phyloP scores from a whole-genome alignment of 208 protist genomes.

The Leishmania aethiopica region DNA sequence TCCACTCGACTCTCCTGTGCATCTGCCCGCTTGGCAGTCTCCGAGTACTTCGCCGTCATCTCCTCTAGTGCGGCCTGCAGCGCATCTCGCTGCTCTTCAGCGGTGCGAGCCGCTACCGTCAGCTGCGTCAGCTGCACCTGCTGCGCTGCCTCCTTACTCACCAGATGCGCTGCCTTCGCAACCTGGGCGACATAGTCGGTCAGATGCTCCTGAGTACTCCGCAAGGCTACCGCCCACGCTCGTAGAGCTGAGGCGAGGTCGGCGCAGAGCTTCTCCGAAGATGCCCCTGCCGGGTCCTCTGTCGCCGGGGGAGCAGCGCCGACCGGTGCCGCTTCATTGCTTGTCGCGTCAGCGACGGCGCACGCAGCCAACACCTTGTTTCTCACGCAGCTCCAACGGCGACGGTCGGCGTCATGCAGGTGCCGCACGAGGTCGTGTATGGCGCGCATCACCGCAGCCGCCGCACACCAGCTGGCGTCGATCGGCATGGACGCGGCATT shows the following conservation, averaged over 20 bases:
- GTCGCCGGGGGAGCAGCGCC: neutral
- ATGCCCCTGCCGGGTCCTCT: neutral
- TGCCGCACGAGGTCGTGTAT: constrained; percentile 7
- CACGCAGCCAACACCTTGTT: constrained; percentile 1
- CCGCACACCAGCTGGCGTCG: constrained; percentile 1
- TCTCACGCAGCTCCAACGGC: constrained; percentile 8
- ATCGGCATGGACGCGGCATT: neutral
- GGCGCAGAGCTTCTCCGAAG: constrained; percentile 2
- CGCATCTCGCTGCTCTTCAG: constrained; percentile 6
- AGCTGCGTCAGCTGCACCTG: neutral
- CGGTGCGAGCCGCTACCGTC: neutral
- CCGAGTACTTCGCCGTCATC: constrained; percentile 9
- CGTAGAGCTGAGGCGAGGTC: constrained; percentile 2
- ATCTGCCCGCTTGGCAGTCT: neutral
- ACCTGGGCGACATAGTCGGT: neutral
- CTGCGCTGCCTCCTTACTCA: neutral
- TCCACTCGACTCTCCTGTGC: neutral
- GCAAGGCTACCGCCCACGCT: neutral
- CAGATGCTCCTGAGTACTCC: neutral
- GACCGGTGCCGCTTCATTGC: neutral
- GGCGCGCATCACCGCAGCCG: constrained; percentile 8
- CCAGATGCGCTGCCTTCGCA: neutral
- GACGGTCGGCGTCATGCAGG: constrained; percentile 14
- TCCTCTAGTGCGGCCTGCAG: constrained; percentile 19
- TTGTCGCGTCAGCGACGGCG: neutral